A percentile compares a stretch with the other conserved stretches of the same genome.
phyloP scores from a whole-genome alignment of 2,329 filamentous ascomycete species.

The Penicillium crustosum region DNA sequence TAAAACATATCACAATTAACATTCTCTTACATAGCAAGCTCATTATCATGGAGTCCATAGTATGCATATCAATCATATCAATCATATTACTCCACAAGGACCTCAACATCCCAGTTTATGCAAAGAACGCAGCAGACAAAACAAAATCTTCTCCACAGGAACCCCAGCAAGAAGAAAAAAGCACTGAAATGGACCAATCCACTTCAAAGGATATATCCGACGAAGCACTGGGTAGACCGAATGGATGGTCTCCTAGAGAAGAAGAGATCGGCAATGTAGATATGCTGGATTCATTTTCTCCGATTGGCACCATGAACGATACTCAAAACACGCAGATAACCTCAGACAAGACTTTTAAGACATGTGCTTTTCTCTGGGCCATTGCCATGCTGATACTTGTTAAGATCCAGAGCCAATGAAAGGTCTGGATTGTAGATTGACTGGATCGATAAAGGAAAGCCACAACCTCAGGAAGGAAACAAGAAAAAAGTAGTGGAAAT shows the following conservation, averaged over 20 bases:
- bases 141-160: conserved; percentile 7
- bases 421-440: conserved; percentile 17
- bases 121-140: conserved; percentile 11
- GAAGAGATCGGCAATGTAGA: neutral
- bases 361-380: conserved; percentile 23
- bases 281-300: conserved; percentile 3
- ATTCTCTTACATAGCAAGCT: neutral
- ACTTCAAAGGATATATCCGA: conserved; percentile 3
- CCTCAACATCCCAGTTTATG: conserved; percentile 19
- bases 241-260: neutral
- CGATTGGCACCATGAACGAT: neutral
- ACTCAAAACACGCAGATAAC: conserved; percentile 9
- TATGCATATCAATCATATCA: conserved; percentile 21
- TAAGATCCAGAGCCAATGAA: conserved; percentile 22
- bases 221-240: neutral
- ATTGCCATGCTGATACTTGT: conserved; percentile 32
- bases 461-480: conserved; percentile 15
- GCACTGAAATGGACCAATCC: conserved; percentile 8
- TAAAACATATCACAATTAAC: neutral
- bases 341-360: conserved; percentile 22
- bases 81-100: conserved; percentile 18
- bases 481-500: conserved; percentile 20
- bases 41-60: conserved; percentile 1
- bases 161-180: conserved; percentile 7
- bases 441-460: conserved; percentile 20